Percentiles rank a stretch among this genome's conserved stretches.
Conservation (phyloP, 805 yeast genomes). For the Lipomyces yamadae region DNA sequence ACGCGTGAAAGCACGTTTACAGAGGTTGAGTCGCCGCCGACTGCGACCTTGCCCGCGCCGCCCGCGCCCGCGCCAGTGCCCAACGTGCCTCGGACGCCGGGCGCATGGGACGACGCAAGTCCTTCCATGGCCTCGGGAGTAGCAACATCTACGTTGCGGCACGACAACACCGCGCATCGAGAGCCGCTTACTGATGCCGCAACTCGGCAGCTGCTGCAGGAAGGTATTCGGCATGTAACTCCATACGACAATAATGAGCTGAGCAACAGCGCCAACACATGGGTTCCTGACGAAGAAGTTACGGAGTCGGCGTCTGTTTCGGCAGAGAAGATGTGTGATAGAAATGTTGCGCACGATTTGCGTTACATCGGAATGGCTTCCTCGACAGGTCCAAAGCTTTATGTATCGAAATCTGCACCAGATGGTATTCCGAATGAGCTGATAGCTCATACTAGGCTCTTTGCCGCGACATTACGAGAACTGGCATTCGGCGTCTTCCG, state of each 20-base stretch:
- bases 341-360: conserved; percentile 32
- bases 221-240: conserved; percentile 28
- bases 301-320: conserved; percentile 23
- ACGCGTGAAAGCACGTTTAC: neutral
- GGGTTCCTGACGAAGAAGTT: conserved; percentile 26
- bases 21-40: neutral
- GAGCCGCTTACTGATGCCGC: conserved; percentile 23
- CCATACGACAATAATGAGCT: conserved; percentile 22
- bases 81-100: conserved; percentile 14
- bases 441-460: conserved; percentile 20
- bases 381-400: conserved; percentile 26
- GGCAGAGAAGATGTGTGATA: conserved; percentile 32
- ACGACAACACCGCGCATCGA: neutral
- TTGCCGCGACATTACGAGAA: conserved; percentile 24
- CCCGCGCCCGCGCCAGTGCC: neutral
- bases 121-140: conserved; percentile 6
- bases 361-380: conserved; percentile 22
- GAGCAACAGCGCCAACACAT: conserved; percentile 17
- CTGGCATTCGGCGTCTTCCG: conserved; percentile 37
- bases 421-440: conserved; percentile 22
- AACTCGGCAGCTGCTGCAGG: conserved; percentile 25
- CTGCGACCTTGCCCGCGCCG: no score
- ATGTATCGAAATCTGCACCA: conserved; percentile 20
- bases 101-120: conserved; percentile 27
- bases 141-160: neutral